These are phyloP conservation scores for Mucor irregularis DNA, from an alignment of 371 early-diverging fungal species.

Conservation along the genomic window DNA sequence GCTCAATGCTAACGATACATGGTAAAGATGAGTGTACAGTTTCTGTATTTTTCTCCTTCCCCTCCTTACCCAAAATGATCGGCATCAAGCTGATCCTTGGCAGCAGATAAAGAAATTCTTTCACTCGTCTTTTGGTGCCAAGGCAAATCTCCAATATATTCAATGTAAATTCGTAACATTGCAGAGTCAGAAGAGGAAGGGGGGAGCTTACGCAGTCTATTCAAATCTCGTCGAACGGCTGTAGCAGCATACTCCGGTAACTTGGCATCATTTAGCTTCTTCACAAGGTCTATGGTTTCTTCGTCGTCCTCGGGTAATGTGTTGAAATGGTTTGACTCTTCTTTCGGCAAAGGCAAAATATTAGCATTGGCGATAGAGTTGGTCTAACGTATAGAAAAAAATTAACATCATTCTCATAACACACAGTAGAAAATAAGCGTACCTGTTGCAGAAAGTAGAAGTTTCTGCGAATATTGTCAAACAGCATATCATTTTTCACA, in stretches of 20 bases:
- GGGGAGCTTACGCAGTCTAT: slow-evolving; percentile 71
- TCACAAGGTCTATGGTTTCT: slow-evolving; percentile 61
- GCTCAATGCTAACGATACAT: slow-evolving; percentile 55
- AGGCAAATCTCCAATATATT: slow-evolving; percentile 77
- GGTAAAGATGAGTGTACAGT: background rate
- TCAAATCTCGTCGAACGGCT: slow-evolving; percentile 68
- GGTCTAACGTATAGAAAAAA: too few species aligned
- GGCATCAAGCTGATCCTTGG: slow-evolving; percentile 65
- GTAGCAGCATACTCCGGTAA: slow-evolving; percentile 66
- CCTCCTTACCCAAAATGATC: slow-evolving; percentile 74
- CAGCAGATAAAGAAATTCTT: slow-evolving; percentile 61
- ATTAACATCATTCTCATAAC: too few species aligned
- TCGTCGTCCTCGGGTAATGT: slow-evolving; percentile 50
- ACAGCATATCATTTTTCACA: slow-evolving; percentile 10
- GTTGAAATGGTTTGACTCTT: background rate
- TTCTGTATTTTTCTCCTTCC: background rate
- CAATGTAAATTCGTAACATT: slow-evolving; percentile 76
- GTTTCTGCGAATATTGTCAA: slow-evolving; percentile 74
- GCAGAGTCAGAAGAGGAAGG: slow-evolving; percentile 77
- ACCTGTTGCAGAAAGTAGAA: slow-evolving; percentile 80
- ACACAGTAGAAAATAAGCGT: too few species aligned
- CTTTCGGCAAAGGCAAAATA: too few species aligned
- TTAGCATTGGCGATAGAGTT: too few species aligned
- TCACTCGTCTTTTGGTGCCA: slow-evolving; percentile 50
- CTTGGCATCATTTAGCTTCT: slow-evolving; percentile 55